A percentile compares a stretch with the other conserved stretches of the same genome.
Evolutionary conservation across 192 early-diverging fungal genomes (phyloP).

Genomic region (Backusella luteola): DNA sequence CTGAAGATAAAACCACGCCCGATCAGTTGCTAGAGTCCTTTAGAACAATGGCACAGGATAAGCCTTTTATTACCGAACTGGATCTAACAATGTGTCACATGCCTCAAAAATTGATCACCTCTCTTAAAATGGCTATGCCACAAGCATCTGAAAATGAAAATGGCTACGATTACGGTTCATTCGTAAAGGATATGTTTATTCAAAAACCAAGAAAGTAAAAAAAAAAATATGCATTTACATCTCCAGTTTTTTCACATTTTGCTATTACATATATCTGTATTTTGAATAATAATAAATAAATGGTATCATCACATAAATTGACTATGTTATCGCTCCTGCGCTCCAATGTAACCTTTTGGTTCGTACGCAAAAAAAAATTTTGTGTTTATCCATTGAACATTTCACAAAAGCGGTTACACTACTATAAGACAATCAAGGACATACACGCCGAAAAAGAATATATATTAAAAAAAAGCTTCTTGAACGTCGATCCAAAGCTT

Average conservation of each 20-base stretch:
- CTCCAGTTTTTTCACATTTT: not conserved
- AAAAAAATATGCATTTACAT: constrained; percentile 1
- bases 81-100: constrained; percentile 82
- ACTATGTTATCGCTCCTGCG: not conserved
- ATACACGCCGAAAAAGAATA: not conserved
- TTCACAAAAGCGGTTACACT: not conserved
- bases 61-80: constrained; percentile 81
- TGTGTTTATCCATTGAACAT: not conserved
- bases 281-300: not conserved
- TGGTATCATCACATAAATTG: not conserved
- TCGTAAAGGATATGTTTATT: constrained; percentile 63
- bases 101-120: constrained; percentile 68
- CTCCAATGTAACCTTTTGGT: not conserved
- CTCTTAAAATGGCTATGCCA: constrained; percentile 78
- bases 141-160: constrained; percentile 40
- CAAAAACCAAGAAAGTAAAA: constrained; percentile 1
- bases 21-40: constrained; percentile 87
- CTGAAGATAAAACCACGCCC: constrained; percentile 88
- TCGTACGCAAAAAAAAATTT: not conserved
- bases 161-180: constrained; percentile 80
- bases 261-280: not conserved
- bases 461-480: not conserved
- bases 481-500: not conserved
- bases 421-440: not conserved
- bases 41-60: constrained; percentile 81